Conservation (phyloP, 306 rosid species). For the Begonia fuchsioides region DNA sequence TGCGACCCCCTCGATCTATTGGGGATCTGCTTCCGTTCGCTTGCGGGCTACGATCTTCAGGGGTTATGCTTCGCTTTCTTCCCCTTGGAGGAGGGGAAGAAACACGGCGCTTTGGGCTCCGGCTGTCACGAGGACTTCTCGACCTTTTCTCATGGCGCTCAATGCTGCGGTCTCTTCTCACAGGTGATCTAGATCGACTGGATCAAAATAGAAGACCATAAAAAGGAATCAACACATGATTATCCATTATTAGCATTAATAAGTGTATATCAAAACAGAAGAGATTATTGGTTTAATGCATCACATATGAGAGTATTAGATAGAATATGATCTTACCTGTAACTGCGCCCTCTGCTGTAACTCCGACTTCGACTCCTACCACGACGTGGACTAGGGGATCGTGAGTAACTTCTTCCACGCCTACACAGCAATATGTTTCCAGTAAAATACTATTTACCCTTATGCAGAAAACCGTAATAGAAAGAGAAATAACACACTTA, state of each 20-base stretch:
- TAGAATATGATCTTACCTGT: constrained; percentile 15
- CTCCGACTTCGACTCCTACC: constrained; percentile 46
- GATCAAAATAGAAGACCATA: not conserved
- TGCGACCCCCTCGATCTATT: constrained; percentile 23
- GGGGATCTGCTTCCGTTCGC: constrained; percentile 23
- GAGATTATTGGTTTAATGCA: too few relatives aligned
- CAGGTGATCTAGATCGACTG: constrained; percentile 35
- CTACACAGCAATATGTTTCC: constrained; percentile 1
- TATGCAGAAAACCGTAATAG: not conserved
- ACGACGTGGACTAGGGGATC: constrained; percentile 30
- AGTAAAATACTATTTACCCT: not conserved
- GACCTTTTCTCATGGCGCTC: constrained; percentile 28
- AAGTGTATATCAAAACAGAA: too few relatives aligned
- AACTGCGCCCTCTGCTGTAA: constrained; percentile 43
- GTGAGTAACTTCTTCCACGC: constrained; percentile 26
- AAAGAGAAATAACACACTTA: constrained; percentile 8
- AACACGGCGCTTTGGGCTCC: constrained; percentile 29
- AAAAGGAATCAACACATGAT: too few relatives aligned
- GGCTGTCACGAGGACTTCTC: constrained; percentile 29
- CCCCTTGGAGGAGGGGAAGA: constrained; percentile 28
- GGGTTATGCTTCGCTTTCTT: constrained; percentile 23
- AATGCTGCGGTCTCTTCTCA: constrained; percentile 29
- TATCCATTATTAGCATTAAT: too few relatives aligned
- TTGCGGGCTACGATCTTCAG: constrained; percentile 30
- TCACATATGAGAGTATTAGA: too few relatives aligned